Conservation (phyloP, 257 asterid genomes). For the Rubia yunnanensis region DNA sequence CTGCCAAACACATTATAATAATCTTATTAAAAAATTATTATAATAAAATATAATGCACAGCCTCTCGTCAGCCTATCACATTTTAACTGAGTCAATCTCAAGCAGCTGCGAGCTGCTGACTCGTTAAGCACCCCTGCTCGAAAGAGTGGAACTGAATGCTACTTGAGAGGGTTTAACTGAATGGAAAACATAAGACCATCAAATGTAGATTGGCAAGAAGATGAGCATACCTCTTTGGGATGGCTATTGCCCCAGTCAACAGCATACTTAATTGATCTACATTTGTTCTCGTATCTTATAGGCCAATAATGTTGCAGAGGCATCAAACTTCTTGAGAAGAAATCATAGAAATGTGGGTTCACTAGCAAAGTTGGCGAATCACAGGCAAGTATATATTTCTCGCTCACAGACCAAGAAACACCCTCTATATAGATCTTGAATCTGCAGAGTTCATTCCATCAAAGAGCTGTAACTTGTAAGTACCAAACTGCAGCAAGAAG, state of each 20-base stretch:
- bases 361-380: conserved; percentile 59
- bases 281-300: conserved; percentile 43
- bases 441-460: conserved; percentile 23
- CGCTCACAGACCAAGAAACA: conserved; percentile 89
- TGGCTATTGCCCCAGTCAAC: conserved; percentile 85
- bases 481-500: background rate
- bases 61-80: too few species aligned
- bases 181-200: too few species aligned
- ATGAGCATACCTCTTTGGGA: conserved; percentile 24
- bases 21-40: too few species aligned
- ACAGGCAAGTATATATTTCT: conserved; percentile 84
- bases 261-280: conserved; percentile 72
- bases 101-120: too few species aligned
- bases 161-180: too few species aligned
- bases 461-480: background rate
- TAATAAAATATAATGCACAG: too few species aligned
- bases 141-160: too few species aligned
- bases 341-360: conserved; percentile 59
- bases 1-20: too few species aligned
- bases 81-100: too few species aligned
- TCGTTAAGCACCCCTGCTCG: too few species aligned
- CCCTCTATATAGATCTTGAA: conserved; percentile 90
- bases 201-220: too few species aligned
- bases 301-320: conserved; percentile 95
- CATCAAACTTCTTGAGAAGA: conserved; percentile 70